Conservation (phyloP, 1,284 basidiomycete genomes). For the Tylopilus microsporus region DNA sequence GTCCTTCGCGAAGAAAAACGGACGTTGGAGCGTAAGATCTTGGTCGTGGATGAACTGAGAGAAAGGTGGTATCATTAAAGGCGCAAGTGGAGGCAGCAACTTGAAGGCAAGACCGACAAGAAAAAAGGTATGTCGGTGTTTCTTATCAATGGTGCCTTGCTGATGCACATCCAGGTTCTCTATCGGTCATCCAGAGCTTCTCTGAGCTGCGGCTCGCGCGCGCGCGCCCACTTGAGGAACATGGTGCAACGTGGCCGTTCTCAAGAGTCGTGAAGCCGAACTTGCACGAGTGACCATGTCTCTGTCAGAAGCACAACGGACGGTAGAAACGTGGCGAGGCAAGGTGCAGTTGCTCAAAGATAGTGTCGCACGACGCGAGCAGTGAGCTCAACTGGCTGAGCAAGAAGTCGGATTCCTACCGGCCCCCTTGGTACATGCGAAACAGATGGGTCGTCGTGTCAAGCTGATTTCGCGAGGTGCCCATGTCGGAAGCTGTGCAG, state of each 20-base stretch:
- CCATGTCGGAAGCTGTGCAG: no score
- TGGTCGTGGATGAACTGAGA: slow-evolving; percentile 51
- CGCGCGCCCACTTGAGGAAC: slow-evolving; percentile 58
- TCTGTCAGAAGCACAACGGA: slow-evolving; percentile 34
- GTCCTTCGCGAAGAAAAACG: slow-evolving; percentile 73
- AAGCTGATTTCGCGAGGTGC: no score
- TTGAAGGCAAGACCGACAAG: slow-evolving; percentile 46
- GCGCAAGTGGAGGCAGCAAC: slow-evolving; percentile 55
- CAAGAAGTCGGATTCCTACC: background rate
- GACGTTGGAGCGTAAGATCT: slow-evolving; percentile 54
- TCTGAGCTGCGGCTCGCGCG: slow-evolving; percentile 56
- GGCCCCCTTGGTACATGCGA: no score
- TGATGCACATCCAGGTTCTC: slow-evolving; percentile 25
- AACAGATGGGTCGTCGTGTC: no score
- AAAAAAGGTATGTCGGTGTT: slow-evolving; percentile 39
- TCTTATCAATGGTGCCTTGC: background rate
- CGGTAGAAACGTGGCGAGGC: slow-evolving; percentile 34
- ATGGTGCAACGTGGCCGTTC: slow-evolving; percentile 49
- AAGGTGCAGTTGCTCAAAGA: slow-evolving; percentile 42
- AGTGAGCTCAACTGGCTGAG: slow-evolving; percentile 45
- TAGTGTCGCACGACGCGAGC: slow-evolving; percentile 43
- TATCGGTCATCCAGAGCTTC: slow-evolving; percentile 51
- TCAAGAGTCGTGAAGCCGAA: slow-evolving; percentile 50
- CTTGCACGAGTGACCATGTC: slow-evolving; percentile 38
- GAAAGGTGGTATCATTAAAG: slow-evolving; percentile 53